Percentiles rank a stretch among this genome's conserved stretches.
Conservation (phyloP, 2,329 filamentous ascomycete genomes). For the Neodidymelliopsis sp. region DNA sequence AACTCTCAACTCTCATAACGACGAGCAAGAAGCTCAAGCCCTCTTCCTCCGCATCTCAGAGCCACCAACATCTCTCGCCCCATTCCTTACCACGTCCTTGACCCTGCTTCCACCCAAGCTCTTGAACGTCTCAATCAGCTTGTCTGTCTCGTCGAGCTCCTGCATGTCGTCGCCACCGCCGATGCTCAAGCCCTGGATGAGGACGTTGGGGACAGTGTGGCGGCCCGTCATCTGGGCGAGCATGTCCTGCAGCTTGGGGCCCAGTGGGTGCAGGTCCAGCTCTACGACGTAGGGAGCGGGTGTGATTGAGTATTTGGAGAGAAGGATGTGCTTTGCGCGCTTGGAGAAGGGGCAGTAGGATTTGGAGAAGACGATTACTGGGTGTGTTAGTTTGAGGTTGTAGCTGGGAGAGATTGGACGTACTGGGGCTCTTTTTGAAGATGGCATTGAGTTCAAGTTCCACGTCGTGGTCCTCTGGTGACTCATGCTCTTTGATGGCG, state of each 20-base stretch:
- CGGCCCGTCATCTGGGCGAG: slow-evolving; percentile 79
- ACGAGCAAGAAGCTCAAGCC: background rate
- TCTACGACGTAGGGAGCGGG: slow-evolving; percentile 89
- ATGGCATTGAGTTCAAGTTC: slow-evolving; percentile 79
- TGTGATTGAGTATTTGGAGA: slow-evolving; percentile 83
- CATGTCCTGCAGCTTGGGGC: slow-evolving; percentile 73
- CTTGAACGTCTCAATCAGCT: slow-evolving; percentile 74
- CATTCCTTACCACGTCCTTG: slow-evolving; percentile 40
- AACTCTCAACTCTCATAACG: background rate
- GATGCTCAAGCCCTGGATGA: slow-evolving; percentile 87
- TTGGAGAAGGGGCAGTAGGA: slow-evolving; percentile 88
- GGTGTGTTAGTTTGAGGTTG: slow-evolving; percentile 11
- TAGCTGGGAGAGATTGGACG: slow-evolving; percentile 1
- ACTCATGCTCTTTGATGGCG: slow-evolving; percentile 55
- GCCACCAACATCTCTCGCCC: slow-evolving; percentile 4
- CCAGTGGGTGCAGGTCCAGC: slow-evolving; percentile 82
- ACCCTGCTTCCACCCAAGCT: slow-evolving; percentile 75
- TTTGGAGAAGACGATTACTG: slow-evolving; percentile 96
- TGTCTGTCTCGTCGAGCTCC: slow-evolving; percentile 67
- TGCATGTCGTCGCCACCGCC: slow-evolving; percentile 89
- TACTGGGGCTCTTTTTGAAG: slow-evolving; percentile 84
- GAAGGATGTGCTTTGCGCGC: slow-evolving; percentile 82
- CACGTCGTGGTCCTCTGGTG: slow-evolving; percentile 68
- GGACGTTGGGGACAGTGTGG: slow-evolving; percentile 87
- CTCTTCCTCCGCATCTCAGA: slow-evolving; percentile 4